A percentile compares a stretch with the other conserved stretches of the same genome.
phyloP scores from a whole-genome alignment of 73 alveolate genomes.

The Paramecium bursaria region DNA sequence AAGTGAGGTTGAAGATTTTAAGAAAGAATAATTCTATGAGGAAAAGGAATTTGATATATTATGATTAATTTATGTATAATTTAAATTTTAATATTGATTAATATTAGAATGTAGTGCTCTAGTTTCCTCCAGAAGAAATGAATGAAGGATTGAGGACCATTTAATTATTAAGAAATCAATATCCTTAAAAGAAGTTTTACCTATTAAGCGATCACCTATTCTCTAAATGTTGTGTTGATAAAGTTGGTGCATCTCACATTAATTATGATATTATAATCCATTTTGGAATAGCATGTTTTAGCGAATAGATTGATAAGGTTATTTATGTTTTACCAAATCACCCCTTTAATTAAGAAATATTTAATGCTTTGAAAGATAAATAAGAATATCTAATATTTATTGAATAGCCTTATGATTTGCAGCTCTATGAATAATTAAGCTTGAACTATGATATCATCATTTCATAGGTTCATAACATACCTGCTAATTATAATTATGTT shows the following conservation, averaged over 20 bases:
- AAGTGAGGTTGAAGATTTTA: not conserved
- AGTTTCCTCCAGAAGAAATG: not conserved
- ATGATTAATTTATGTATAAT: not conserved
- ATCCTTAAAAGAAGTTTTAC: constrained; percentile 10
- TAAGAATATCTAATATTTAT: not conserved
- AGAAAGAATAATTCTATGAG: not conserved
- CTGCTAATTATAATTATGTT: not conserved
- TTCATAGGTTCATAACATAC: not conserved
- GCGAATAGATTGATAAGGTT: constrained; percentile 15
- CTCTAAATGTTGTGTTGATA: constrained; percentile 65
- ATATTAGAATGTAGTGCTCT: not conserved
- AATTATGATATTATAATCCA: constrained; percentile 61
- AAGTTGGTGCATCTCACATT: constrained; percentile 57
- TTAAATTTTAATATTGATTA: not conserved
- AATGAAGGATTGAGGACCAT: not conserved
- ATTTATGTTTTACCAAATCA: not conserved
- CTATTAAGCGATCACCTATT: constrained; percentile 51
- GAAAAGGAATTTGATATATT: not conserved
- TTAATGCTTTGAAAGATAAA: not conserved
- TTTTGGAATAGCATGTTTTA: constrained; percentile 65
- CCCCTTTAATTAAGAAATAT: not conserved
- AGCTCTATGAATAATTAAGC: no score
- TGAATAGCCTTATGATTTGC: not conserved
- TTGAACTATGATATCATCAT: not conserved
- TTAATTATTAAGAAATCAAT: not conserved